Percentiles rank a stretch among this genome's conserved stretches.
phyloP scores from a whole-genome alignment of 75 land plant species.

The Pseudotsuga menziesii region DNA sequence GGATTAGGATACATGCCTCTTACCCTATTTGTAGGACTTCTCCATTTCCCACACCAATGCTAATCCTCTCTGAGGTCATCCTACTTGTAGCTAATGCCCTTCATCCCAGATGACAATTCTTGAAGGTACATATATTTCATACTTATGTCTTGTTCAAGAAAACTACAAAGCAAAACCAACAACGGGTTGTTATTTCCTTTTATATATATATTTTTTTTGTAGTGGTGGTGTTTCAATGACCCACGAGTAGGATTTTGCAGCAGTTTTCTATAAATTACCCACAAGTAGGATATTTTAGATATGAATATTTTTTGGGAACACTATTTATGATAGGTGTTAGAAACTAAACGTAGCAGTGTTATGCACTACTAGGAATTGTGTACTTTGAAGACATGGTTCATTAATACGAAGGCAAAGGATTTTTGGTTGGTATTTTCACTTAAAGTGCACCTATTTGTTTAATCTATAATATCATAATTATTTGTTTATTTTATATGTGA shows the following conservation, averaged over 20 bases:
- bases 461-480: neutral
- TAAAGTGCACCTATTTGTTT: neutral
- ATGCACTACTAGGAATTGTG: neutral
- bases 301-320: too few species aligned
- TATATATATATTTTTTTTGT: neutral
- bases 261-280: too few species aligned
- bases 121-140: neutral
- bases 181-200: neutral
- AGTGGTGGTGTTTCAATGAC: neutral
- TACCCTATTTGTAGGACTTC: slow-evolving; percentile 23
- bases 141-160: too few species aligned
- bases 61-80: slow-evolving; percentile 52
- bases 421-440: neutral
- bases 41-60: slow-evolving; percentile 18
- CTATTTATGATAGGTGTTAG: too few species aligned
- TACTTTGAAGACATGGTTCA: too few species aligned
- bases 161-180: neutral
- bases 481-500: neutral
- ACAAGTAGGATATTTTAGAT: too few species aligned
- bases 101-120: neutral
- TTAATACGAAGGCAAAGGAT: neutral
- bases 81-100: slow-evolving; percentile 67
- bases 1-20: too few species aligned
- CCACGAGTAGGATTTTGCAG: too few species aligned
- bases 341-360: neutral